A percentile compares a stretch with the other conserved stretches of the same genome.
Evolutionary conservation across 2,329 filamentous ascomycete genomes (phyloP).

Genomic region (Eutypella sp.): DNA sequence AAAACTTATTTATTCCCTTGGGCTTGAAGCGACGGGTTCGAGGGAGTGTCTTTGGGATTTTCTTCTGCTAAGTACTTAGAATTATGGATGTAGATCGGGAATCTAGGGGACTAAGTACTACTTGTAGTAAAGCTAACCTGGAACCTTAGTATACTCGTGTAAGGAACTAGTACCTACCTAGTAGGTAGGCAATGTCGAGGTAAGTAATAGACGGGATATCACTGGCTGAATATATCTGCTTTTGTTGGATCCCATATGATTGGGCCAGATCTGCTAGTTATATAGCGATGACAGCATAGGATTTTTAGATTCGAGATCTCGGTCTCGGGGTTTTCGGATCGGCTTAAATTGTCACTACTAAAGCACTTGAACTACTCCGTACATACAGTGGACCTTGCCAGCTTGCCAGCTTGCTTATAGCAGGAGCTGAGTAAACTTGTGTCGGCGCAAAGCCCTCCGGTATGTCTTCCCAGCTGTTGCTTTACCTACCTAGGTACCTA

Average conservation of each 20-base stretch:
- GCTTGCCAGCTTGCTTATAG: too few species aligned
- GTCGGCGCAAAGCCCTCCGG: too few species aligned
- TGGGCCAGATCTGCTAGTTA: background rate
- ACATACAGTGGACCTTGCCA: constrained; percentile 1
- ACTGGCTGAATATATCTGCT: background rate
- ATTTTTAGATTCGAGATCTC: background rate
- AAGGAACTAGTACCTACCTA: too few species aligned
- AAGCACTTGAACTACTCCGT: background rate
- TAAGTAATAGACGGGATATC: background rate
- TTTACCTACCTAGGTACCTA: too few species aligned
- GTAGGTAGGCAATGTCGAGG: background rate
- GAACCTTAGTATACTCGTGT: too few species aligned
- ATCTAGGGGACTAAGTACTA: too few species aligned
- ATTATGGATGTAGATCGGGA: background rate
- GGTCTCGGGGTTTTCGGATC: background rate
- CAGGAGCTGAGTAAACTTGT: too few species aligned
- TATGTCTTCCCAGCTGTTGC: too few species aligned
- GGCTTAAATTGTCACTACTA: too few species aligned
- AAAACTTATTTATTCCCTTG: too few species aligned
- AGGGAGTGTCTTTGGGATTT: background rate
- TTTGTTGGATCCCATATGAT: background rate
- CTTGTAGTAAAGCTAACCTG: too few species aligned
- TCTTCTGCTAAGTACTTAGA: background rate
- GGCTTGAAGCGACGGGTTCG: too few species aligned
- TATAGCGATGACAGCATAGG: background rate